Percentiles rank a stretch among this genome's conserved stretches.
Conservation (phyloP, 495 filamentous ascomycete species). For the Penicillium parvum region DNA sequence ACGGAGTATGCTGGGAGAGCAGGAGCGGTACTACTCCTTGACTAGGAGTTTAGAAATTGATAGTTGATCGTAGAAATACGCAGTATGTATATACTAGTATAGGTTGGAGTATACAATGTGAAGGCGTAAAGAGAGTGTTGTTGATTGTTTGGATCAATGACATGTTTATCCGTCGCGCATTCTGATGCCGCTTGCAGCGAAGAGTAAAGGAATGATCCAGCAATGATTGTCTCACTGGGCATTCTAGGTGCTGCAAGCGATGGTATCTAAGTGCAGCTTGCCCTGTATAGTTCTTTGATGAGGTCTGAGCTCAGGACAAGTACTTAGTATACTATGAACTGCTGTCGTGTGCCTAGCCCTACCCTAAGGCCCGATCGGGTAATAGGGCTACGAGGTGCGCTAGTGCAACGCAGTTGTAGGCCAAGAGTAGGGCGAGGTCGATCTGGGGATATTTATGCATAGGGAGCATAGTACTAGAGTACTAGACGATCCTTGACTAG, state of each 20-base stretch:
- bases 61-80: neutral
- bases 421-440: too few relatives aligned
- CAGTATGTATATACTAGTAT: too few relatives aligned
- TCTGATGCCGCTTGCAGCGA: slow-evolving; percentile 4
- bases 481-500: too few relatives aligned
- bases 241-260: slow-evolving; percentile 5
- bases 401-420: too few relatives aligned
- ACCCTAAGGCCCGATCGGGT: slow-evolving; percentile 25
- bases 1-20: slow-evolving; percentile 22
- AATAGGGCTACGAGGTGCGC: slow-evolving; percentile 19
- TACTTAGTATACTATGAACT: too few relatives aligned
- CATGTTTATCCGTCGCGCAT: neutral
- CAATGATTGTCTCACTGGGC: neutral
- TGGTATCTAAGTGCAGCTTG: slow-evolving; percentile 1
- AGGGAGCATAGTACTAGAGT: too few relatives aligned
- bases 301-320: slow-evolving; percentile 14
- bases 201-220: slow-evolving; percentile 1
- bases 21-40: slow-evolving; percentile 16
- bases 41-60: slow-evolving; percentile 1
- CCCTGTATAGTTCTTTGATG: slow-evolving; percentile 10
- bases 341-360: slow-evolving; percentile 22
- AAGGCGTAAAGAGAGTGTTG: too few relatives aligned
- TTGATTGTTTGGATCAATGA: neutral
- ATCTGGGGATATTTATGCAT: too few relatives aligned
- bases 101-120: too few relatives aligned